These are phyloP conservation scores for Nitzschia sp. DNA, from an alignment of 108 stramenopile species.

Conservation along the genomic window DNA sequence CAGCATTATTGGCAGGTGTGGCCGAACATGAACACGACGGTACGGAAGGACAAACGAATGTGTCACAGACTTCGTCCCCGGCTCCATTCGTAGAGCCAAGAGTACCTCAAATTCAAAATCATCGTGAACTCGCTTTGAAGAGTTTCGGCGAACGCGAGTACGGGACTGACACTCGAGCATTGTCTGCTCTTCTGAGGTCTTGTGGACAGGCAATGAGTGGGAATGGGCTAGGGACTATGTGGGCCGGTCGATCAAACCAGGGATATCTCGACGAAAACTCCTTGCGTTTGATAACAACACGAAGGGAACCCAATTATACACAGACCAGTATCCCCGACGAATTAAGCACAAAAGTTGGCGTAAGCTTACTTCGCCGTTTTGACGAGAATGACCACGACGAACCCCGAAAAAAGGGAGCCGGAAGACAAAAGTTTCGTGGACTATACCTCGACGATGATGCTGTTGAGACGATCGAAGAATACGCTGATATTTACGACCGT, in stretches of 20 bases:
- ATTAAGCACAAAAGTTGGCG: conserved; percentile 48
- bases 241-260: conserved; percentile 71
- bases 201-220: conserved; percentile 70
- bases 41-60: neutral
- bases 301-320: conserved; percentile 55
- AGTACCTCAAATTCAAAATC: neutral
- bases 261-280: conserved; percentile 81
- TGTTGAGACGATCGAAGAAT: neutral
- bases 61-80: too few relatives aligned
- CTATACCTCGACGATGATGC: conserved; percentile 44
- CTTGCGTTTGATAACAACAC: conserved; percentile 59
- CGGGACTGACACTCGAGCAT: conserved; percentile 66
- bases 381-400: conserved; percentile 38
- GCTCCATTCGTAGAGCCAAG: too few relatives aligned
- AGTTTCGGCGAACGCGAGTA: conserved; percentile 72
- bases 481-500: conserved; percentile 5
- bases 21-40: neutral
- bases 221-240: conserved; percentile 77
- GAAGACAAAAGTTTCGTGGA: conserved; percentile 33
- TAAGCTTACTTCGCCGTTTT: conserved; percentile 24
- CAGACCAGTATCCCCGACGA: conserved; percentile 72
- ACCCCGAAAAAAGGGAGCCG: conserved; percentile 20
- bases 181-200: conserved; percentile 65
- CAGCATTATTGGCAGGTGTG: neutral
- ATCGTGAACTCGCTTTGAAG: conserved; percentile 25